A percentile compares a stretch with the other conserved stretches of the same genome.
phyloP scores from a whole-genome alignment of 371 early-diverging fungal genomes.

The Haplosporangium sp. region DNA sequence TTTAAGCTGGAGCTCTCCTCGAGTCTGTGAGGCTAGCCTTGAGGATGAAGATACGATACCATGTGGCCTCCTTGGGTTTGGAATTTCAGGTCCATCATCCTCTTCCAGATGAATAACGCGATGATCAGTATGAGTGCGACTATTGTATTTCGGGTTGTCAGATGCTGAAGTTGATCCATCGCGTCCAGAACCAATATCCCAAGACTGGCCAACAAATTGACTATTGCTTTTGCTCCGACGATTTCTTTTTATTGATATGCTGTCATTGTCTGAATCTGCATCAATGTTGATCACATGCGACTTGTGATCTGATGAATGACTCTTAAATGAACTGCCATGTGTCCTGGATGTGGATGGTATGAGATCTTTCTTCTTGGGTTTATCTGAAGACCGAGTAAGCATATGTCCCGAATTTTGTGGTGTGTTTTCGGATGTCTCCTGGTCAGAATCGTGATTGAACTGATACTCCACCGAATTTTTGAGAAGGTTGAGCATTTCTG shows the following conservation, averaged over 20 bases:
- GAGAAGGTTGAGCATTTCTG: constrained; percentile 33
- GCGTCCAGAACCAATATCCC: constrained; percentile 35
- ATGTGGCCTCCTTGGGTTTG: neutral
- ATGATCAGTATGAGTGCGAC: neutral
- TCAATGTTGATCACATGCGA: constrained; percentile 6
- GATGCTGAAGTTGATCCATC: neutral
- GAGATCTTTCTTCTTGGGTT: constrained; percentile 36
- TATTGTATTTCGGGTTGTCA: neutral
- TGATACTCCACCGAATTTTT: constrained; percentile 13
- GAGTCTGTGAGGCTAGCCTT: neutral
- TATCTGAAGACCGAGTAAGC: constrained; percentile 47
- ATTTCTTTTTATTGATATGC: constrained; percentile 9
- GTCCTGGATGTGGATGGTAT: constrained; percentile 13
- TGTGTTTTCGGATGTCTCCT: neutral
- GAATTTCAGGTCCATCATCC: constrained; percentile 5
- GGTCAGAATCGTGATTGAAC: constrained; percentile 13
- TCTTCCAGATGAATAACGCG: constrained; percentile 3
- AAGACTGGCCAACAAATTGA: constrained; percentile 49
- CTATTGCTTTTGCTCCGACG: constrained; percentile 13
- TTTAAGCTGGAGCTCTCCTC: constrained; percentile 35
- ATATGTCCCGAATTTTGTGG: constrained; percentile 25
- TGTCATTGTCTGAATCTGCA: constrained; percentile 18
- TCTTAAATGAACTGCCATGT: neutral
- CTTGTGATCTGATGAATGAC: constrained; percentile 5
- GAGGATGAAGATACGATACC: neutral